Conservation (phyloP, 169 alveolate species). For the Plasmodium chabaudi region DNA sequence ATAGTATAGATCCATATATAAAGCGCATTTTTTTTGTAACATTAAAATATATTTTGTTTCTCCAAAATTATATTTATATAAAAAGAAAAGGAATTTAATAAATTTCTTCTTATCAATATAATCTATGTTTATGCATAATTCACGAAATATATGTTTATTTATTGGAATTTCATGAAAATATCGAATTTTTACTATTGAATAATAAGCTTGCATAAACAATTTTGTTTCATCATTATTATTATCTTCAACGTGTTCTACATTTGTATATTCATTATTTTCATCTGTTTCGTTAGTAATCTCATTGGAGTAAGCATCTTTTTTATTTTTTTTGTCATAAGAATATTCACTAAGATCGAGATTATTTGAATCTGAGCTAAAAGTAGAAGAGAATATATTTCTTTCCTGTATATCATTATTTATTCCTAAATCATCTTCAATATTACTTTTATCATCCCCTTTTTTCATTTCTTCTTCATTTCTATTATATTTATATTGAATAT, state of each 20-base stretch:
- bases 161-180: slow-evolving; percentile 63
- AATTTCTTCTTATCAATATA: slow-evolving; percentile 34
- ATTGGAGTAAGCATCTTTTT: not conserved
- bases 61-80: slow-evolving; percentile 56
- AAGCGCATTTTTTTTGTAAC: slow-evolving; percentile 57
- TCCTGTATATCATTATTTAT: not conserved
- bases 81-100: slow-evolving; percentile 33
- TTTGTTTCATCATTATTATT: slow-evolving; percentile 15
- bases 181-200: slow-evolving; percentile 38
- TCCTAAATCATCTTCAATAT: not conserved
- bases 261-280: not conserved
- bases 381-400: too few relatives aligned
- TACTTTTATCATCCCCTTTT: not conserved
- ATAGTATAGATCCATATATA: slow-evolving; percentile 65
- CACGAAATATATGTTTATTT: slow-evolving; percentile 74
- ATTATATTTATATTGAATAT: slow-evolving; percentile 33
- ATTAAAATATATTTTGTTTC: slow-evolving; percentile 47
- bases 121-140: slow-evolving; percentile 56
- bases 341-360: not conserved
- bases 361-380: not conserved
- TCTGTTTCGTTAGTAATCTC: not conserved
- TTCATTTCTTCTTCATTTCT: not conserved
- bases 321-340: not conserved
- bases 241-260: not conserved
- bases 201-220: slow-evolving; percentile 24